Conservation (phyloP, 208 protist genomes). For the Histomonas meleagridis region DNA sequence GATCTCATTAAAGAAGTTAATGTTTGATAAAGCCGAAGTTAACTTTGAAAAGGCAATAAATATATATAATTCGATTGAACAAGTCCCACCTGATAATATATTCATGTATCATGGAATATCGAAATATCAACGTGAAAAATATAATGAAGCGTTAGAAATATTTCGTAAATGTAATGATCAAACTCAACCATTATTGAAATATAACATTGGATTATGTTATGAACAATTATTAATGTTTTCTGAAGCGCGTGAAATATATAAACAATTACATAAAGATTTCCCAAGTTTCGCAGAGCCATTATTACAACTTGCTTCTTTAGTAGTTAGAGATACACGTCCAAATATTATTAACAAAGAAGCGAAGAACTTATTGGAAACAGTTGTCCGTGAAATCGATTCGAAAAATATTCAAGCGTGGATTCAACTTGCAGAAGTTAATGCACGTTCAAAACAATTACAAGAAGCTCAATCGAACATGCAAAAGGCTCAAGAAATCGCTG, state of each 20-base stretch:
- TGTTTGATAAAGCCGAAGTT: neutral
- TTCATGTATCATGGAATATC: neutral
- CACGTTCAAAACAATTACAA: neutral
- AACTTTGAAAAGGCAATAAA: neutral
- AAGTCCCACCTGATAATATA: neutral
- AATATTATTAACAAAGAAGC: neutral
- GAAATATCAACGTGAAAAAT: neutral
- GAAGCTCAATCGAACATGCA: neutral
- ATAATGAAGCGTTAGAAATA: neutral
- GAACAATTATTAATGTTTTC: neutral
- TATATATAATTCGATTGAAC: neutral
- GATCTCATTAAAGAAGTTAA: neutral
- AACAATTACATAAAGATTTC: neutral
- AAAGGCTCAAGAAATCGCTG: neutral
- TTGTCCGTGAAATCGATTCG: neutral
- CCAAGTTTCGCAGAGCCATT: slow-evolving; percentile 27
- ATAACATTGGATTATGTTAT: neutral
- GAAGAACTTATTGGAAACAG: neutral
- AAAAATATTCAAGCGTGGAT: neutral
- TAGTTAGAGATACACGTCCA: neutral
- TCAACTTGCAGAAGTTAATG: neutral
- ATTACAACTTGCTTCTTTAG: neutral
- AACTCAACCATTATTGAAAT: neutral
- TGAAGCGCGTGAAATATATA: neutral
- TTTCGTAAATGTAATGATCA: neutral